These are phyloP conservation scores for Quercus ilex DNA, from an alignment of 306 rosid species.

Conservation along the genomic window DNA sequence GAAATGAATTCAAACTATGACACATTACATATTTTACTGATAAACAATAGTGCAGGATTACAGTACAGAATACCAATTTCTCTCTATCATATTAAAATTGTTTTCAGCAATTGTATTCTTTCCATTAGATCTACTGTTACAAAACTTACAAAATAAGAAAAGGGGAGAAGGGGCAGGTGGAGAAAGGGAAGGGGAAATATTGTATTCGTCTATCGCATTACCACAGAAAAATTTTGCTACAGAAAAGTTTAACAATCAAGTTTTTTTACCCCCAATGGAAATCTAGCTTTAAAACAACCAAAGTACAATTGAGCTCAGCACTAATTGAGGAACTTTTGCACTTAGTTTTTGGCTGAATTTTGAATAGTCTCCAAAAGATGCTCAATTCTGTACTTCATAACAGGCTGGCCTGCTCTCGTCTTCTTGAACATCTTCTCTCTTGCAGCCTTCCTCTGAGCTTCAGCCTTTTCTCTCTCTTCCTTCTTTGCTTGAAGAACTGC, in stretches of 20 bases:
- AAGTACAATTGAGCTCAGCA: not conserved
- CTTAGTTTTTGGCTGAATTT: conserved; percentile 32
- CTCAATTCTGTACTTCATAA: conserved; percentile 78
- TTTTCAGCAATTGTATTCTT: not conserved
- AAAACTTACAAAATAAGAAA: not conserved
- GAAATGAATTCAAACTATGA: not conserved
- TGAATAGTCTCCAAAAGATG: conserved; percentile 74
- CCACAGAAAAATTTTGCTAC: not conserved
- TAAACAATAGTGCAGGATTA: not conserved
- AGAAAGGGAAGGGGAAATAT: not conserved
- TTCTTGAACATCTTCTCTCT: conserved; percentile 68
- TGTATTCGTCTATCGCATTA: not conserved
- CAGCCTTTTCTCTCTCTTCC: conserved; percentile 51
- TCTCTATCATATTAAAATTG: not conserved
- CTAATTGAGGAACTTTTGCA: conserved; percentile 8
- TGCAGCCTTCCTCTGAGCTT: conserved; percentile 52
- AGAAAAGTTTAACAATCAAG: not conserved
- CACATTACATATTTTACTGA: not conserved
- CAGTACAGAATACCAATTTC: not conserved
- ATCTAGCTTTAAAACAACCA: not conserved
- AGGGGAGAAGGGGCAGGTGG: not conserved
- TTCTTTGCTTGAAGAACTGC: conserved; percentile 43
- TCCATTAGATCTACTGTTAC: not conserved
- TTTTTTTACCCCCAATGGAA: no score
- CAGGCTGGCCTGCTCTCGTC: conserved; percentile 75